Evolutionary conservation across 2,329 filamentous ascomycete genomes (phyloP).

Genomic region (Sporothrix schenckii): DNA sequence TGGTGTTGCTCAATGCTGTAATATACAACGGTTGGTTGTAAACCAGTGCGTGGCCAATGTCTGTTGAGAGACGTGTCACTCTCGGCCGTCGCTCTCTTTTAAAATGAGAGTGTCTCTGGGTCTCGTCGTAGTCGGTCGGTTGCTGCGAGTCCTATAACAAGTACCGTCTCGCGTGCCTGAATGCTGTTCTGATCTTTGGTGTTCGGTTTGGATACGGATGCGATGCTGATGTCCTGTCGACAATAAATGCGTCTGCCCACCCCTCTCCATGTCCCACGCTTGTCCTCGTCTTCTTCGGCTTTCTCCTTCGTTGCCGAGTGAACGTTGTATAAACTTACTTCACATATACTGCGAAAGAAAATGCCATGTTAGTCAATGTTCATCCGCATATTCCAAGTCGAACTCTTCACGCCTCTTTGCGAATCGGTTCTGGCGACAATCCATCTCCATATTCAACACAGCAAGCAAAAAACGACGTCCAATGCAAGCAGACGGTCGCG

Average conservation of each 20-base stretch:
- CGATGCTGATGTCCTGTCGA: not conserved
- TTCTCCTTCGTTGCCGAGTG: not conserved
- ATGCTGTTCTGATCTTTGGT: not conserved
- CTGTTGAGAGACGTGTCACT: no score
- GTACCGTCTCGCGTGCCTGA: slow-evolving; percentile 15
- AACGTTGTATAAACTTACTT: slow-evolving; percentile 66
- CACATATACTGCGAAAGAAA: slow-evolving; percentile 69
- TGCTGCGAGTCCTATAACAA: not conserved
- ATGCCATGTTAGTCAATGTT: slow-evolving; percentile 29
- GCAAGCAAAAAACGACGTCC: not conserved
- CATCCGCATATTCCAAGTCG: not conserved
- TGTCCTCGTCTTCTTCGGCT: not conserved
- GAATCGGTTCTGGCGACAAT: not conserved
- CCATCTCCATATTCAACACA: not conserved
- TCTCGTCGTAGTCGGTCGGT: not conserved
- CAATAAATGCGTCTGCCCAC: not conserved
- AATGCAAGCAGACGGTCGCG: not conserved
- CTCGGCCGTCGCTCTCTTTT: no score
- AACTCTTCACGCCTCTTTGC: not conserved
- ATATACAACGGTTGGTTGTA: no score
- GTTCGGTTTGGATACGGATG: not conserved
- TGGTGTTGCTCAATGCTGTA: no score
- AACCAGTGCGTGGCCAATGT: no score
- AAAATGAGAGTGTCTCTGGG: not conserved
- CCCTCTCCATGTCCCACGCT: slow-evolving; percentile 26